Base-by-base conservation (phyloP, 768 basidiomycete genomes). In the Cystobasidium tubakii region DNA sequence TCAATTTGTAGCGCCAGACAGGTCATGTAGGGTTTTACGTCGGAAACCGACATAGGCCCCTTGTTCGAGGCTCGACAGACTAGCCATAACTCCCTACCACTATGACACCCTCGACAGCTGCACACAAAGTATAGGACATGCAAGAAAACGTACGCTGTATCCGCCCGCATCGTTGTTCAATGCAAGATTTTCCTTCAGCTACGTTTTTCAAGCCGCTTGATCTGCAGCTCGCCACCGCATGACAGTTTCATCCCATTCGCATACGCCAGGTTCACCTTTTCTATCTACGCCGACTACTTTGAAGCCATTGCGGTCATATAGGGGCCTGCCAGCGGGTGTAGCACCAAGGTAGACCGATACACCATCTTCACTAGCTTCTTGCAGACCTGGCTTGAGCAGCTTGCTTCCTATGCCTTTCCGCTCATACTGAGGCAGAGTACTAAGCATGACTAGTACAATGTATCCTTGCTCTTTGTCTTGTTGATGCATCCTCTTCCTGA, bases 251-350 rank as follows among this genome's bases (percentile, higher is more conserved):
- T 29, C 29, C 57, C 57, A 60, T 29, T 34, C 33, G 33, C 33
- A 60, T 6, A 34, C 21, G 15, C 29, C 25, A 29, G 25, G 29
- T 34, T 60, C 57, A 7, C 57, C 57, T 23, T 29, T 29, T 29
- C 15, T 34, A 15, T 60, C 29, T 12, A 34, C 33, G 4, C 57
- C 57, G 25, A 31, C 13, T 21, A 29, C 57, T 21, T 60, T 34
- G 33, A 60, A 60, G 27, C 27, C 57, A 29, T 60, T 27, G 33
- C 57, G 57, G 25, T 60, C 57, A 21, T 60, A 60, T 15, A 60
- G 21, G 4, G 57, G 57, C 27, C 29, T 60, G 13, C 57, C 57
- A 60, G 33, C 57, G 12, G 57, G 29, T 27, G 57, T 60, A 15
- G 57, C 57, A 29, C 57, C 57, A 6, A 60, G 57, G 27, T 60